Conservation (phyloP, 2,329 filamentous ascomycete species). For the Fonsecaea monophora region DNA sequence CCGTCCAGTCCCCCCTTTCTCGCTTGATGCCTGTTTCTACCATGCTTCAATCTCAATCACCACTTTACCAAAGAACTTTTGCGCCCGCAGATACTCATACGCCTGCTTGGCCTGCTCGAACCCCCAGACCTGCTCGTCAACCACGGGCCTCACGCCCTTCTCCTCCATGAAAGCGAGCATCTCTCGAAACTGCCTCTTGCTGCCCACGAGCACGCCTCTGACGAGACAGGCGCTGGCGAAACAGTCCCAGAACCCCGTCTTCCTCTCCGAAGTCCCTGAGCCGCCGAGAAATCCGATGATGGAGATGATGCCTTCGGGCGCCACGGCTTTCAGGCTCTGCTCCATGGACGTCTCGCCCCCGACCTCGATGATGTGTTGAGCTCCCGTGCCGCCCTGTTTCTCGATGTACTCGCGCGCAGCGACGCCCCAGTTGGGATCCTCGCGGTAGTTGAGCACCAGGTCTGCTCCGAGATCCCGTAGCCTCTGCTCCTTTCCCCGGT, state of each 20-base stretch:
- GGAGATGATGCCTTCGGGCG: constrained; percentile 58
- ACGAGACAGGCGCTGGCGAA: constrained; percentile 61
- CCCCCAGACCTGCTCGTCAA: constrained; percentile 64
- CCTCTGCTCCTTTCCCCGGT: constrained; percentile 53
- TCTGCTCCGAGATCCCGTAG: constrained; percentile 64
- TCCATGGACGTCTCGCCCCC: constrained; percentile 66
- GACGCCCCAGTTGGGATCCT: constrained; percentile 63
- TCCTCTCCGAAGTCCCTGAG: constrained; percentile 32
- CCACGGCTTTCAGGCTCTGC: constrained; percentile 58
- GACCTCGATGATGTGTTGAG: constrained; percentile 69
- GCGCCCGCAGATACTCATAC: constrained; percentile 60
- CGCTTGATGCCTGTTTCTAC: not conserved
- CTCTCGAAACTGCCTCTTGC: constrained; percentile 62
- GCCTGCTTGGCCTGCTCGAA: constrained; percentile 60
- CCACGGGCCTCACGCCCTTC: constrained; percentile 64
- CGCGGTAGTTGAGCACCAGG: constrained; percentile 67
- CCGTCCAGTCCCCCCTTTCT: not conserved
- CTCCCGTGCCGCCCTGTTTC: constrained; percentile 55
- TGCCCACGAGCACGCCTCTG: constrained; percentile 64
- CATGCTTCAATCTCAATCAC: constrained; percentile 45
- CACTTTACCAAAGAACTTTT: constrained; percentile 64
- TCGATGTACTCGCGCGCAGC: constrained; percentile 60
- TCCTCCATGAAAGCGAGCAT: constrained; percentile 66
- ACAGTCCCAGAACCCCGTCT: constrained; percentile 59
- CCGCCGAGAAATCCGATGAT: constrained; percentile 61